phyloP scores from a whole-genome alignment of 1,284 basidiomycete species.

The Pholiota adiposa region DNA sequence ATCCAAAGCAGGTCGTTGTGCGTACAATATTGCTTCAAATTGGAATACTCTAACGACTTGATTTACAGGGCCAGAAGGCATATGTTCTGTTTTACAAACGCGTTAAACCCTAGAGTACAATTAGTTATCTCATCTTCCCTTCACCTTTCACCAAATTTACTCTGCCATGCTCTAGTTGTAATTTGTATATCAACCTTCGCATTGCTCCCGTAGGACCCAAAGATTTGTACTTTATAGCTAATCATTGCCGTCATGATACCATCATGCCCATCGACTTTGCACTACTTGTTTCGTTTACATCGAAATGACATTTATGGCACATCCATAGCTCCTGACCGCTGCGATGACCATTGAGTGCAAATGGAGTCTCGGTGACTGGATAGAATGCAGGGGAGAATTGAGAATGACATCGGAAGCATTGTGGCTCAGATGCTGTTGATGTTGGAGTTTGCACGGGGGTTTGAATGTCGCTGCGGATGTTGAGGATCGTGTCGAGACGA shows the following conservation, averaged over 20 bases:
- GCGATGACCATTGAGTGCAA: slow-evolving; percentile 12
- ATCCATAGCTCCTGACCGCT: slow-evolving; percentile 37
- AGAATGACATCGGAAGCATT: slow-evolving; percentile 45
- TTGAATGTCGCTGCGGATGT: slow-evolving; percentile 35
- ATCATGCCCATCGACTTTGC: slow-evolving; percentile 32
- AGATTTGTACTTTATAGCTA: slow-evolving; percentile 28
- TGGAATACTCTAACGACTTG: neutral
- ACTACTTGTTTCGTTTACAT: slow-evolving; percentile 26
- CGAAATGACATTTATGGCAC: slow-evolving; percentile 64
- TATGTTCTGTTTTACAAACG: slow-evolving; percentile 90
- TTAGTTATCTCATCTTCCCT: slow-evolving; percentile 23
- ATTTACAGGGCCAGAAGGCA: slow-evolving; percentile 75
- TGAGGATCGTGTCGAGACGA: slow-evolving; percentile 73
- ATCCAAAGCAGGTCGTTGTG: slow-evolving; percentile 85
- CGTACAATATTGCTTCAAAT: slow-evolving; percentile 38
- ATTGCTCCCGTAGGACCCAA: slow-evolving; percentile 22
- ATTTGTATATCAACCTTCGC: slow-evolving; percentile 30
- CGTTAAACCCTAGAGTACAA: slow-evolving; percentile 45
- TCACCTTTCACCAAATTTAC: slow-evolving; percentile 18
- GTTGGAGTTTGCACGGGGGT: slow-evolving; percentile 25
- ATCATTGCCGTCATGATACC: slow-evolving; percentile 31
- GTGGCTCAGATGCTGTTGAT: slow-evolving; percentile 34
- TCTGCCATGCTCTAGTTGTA: slow-evolving; percentile 24
- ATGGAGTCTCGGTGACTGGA: slow-evolving; percentile 21
- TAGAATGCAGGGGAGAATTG: slow-evolving; percentile 50